Evolutionary conservation across 257 asterid genomes (phyloP).

Genomic region (Solanum pinnatisectum): DNA sequence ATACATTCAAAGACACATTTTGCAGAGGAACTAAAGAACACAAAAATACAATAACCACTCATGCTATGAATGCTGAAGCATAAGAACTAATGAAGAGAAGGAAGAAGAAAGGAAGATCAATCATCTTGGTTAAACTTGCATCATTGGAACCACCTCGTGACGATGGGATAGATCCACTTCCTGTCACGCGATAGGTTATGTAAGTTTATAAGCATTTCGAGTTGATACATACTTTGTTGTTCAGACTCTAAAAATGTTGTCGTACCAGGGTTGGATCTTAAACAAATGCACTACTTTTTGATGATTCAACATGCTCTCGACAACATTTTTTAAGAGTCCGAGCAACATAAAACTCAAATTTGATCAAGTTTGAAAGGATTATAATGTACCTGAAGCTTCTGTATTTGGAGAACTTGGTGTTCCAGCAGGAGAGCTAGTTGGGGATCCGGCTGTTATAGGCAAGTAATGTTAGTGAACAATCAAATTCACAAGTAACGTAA

Average conservation of each 20-base stretch:
- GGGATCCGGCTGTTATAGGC: conserved; percentile 11
- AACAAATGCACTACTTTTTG: background rate
- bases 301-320: background rate
- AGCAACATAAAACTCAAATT: background rate
- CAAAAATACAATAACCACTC: background rate
- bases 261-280: background rate
- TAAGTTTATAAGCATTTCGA: background rate
- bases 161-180: conserved; percentile 23
- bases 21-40: background rate
- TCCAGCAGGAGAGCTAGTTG: conserved; percentile 22
- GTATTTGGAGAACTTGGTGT: conserved; percentile 6
- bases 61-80: conserved; percentile 8
- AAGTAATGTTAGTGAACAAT: background rate
- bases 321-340: background rate
- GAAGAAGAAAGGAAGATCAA: conserved; percentile 4
- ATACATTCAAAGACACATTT: background rate
- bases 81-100: conserved; percentile 24
- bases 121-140: conserved; percentile 26
- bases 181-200: background rate
- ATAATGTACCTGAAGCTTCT: conserved; percentile 6
- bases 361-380: background rate
- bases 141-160: conserved; percentile 24
- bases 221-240: background rate
- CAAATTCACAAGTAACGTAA: background rate
- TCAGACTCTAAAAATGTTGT: background rate